Base-by-base conservation (phyloP, 306 rosid species). In the Abrus pulchellus region DNA sequence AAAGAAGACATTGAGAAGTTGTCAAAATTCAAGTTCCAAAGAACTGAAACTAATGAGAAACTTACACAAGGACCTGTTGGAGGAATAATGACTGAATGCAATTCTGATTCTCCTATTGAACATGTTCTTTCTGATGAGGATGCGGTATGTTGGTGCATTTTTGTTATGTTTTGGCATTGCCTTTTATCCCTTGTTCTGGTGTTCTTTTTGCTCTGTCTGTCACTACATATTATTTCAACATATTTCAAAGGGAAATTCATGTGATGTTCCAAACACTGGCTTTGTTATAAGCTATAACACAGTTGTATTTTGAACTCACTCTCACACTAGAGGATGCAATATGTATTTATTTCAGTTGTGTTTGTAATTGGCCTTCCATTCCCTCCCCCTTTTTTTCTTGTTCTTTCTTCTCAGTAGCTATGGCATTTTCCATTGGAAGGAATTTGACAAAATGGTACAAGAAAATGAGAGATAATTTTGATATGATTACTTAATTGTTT, bases 1-100 rank as follows among this genome's bases (percentile, higher is more conserved):
- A 91, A 90, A 86, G 96, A 95, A 83, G 99, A 95, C 78, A 82
- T 95, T 72, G 98, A 95, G 57, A 93, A 91, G 80, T 75, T 95
- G 72, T 61, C 94, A 50, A 95, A 95, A 81, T 95, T 89, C 88
- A 90, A 87, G 79, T 95, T 93, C 88, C 88, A 80, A 72, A 88
- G 85, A 87, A 68, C 75, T 55, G 88, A 76, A 30, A 67, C 78
- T 71, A 57, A 84, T 8, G 97, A 91, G 86, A 95, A 93, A 79
- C 85, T 86, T 71, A 82, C 71, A 70, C 90, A 89, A 79, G 94
- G 88, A 70, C 83, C 89, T 60, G 74, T 52, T 55, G 96, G 99
- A 59, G 98, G 99, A 74, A 82, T 88, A 81, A 95, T 95, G 98
- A 90, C 91, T 14, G 97, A 93, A 77, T 91, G 96, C 60, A 77